These are phyloP conservation scores for Sporothrix dimorphospora DNA, from an alignment of 2,329 filamentous ascomycete species.

Conservation along the genomic window DNA sequence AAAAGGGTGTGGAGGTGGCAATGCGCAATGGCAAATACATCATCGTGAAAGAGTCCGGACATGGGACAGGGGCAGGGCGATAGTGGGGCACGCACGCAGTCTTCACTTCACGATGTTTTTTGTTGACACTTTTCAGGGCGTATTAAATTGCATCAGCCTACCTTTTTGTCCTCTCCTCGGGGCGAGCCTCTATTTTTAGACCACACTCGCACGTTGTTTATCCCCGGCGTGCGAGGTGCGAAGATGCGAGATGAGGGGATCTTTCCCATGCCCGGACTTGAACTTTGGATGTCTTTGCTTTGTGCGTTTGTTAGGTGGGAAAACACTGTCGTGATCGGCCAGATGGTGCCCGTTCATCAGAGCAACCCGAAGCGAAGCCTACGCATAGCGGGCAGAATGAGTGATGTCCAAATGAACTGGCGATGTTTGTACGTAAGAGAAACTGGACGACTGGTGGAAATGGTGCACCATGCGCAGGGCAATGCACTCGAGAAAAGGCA, in stretches of 20 bases:
- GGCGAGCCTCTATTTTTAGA: conserved; percentile 1
- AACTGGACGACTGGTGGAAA: neutral
- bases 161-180: neutral
- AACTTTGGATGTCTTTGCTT: neutral
- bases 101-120: neutral
- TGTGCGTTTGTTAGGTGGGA: neutral
- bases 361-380: neutral
- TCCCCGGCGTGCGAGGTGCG: no score
- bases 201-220: no score
- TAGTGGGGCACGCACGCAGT: neutral
- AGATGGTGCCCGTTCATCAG: neutral
- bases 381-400: neutral
- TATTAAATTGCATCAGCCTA: neutral
- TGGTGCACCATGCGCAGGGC: neutral
- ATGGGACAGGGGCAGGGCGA: neutral
- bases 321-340: neutral
- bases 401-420: neutral
- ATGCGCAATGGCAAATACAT: neutral
- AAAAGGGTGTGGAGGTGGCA: no score
- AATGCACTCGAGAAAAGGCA: neutral
- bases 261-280: neutral
- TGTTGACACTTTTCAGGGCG: neutral
- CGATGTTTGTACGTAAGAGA: conserved; percentile 12
- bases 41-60: neutral
- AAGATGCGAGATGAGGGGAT: neutral